A percentile compares a stretch with the other conserved stretches of the same genome.
Conservation (phyloP, 108 stramenopile genomes). For the Nitzschia sp. region DNA sequence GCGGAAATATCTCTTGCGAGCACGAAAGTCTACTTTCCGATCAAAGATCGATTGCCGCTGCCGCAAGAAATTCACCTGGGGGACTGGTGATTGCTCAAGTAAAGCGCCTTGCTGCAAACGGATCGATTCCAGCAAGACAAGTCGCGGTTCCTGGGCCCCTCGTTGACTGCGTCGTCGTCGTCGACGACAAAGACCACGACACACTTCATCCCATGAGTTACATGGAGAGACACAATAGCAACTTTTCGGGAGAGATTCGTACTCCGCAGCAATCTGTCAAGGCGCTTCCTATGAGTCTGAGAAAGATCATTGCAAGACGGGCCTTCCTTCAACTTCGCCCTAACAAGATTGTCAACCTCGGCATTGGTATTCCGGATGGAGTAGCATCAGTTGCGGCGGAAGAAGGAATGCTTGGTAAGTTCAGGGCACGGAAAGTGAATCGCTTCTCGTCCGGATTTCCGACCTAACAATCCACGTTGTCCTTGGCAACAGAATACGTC, state of each 20-base stretch:
- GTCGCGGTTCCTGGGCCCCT: constrained; percentile 75
- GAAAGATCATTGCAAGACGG: constrained; percentile 79
- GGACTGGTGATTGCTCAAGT: constrained; percentile 85
- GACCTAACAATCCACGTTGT: not conserved
- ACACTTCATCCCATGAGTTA: constrained; percentile 67
- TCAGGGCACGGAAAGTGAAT: not conserved
- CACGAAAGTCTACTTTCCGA: constrained; percentile 75
- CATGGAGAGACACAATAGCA: constrained; percentile 54
- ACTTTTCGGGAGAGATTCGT: constrained; percentile 61
- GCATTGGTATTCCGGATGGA: constrained; percentile 83
- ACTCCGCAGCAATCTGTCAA: constrained; percentile 42
- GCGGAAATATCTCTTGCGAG: constrained; percentile 77
- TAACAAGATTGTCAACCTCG: constrained; percentile 69
- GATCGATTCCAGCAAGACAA: constrained; percentile 53
- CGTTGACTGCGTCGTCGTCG: constrained; percentile 78
- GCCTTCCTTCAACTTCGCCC: constrained; percentile 57
- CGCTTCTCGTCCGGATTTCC: not conserved
- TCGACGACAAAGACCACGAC: constrained; percentile 69
- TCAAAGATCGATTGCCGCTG: constrained; percentile 52
- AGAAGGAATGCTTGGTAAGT: constrained; percentile 64
- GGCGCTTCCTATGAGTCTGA: constrained; percentile 49
- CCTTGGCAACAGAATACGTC: constrained; percentile 24
- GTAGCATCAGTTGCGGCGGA: constrained; percentile 79
- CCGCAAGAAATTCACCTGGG: constrained; percentile 69
- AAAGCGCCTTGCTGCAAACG: constrained; percentile 58